Evolutionary conservation across 2,329 filamentous ascomycete species (phyloP).

Genomic region (Ascochyta rabiei): DNA sequence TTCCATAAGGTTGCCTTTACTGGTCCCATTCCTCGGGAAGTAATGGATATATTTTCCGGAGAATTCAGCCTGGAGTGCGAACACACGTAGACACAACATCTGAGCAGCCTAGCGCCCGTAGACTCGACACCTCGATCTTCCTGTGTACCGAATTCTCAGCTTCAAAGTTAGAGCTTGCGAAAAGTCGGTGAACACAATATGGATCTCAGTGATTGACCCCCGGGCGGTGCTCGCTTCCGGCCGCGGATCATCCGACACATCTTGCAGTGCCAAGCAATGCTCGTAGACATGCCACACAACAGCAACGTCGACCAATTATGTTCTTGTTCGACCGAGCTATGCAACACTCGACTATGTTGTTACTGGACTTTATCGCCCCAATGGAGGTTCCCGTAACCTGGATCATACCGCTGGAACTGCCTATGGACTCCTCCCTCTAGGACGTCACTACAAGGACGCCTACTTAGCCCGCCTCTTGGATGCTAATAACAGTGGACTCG

Average conservation of each 20-base stretch:
- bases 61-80: neutral
- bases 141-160: conserved; percentile 34
- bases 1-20: conserved; percentile 27
- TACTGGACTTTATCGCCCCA: conserved; percentile 4
- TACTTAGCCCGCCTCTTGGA: neutral
- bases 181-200: conserved; percentile 31
- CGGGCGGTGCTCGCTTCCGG: conserved; percentile 26
- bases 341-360: conserved; percentile 19
- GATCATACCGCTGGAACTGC: neutral
- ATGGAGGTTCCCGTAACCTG: conserved; percentile 1
- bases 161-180: conserved; percentile 35
- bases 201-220: conserved; percentile 23
- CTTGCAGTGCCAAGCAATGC: conserved; percentile 25
- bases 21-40: conserved; percentile 12
- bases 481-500: conserved; percentile 13
- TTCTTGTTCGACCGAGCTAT: conserved; percentile 30
- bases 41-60: conserved; percentile 4
- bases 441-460: neutral
- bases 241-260: conserved; percentile 21
- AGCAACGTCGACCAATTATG: conserved; percentile 37
- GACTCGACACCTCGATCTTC: conserved; percentile 33
- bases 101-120: conserved; percentile 33
- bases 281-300: conserved; percentile 27
- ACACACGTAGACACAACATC: conserved; percentile 10
- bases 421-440: neutral